These are phyloP conservation scores for Strobilomyces echinocephalus DNA, from an alignment of 768 basidiomycete genomes.

Conservation along the genomic window DNA sequence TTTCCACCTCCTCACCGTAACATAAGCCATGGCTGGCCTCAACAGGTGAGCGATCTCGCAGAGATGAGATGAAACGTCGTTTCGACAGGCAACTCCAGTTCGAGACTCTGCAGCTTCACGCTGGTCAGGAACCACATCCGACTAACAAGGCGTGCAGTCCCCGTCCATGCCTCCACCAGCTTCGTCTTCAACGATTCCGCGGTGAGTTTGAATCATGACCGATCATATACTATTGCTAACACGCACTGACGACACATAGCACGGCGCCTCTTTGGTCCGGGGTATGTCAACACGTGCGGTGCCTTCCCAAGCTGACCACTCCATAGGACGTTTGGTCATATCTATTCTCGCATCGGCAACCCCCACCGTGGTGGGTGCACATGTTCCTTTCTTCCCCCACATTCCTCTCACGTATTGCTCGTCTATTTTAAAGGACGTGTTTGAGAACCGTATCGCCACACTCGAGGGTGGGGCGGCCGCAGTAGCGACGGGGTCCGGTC, in stretches of 20 bases:
- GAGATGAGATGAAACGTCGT: background rate
- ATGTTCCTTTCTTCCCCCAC: background rate
- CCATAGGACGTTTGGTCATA: conserved; percentile 40
- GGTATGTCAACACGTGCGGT: conserved; percentile 14
- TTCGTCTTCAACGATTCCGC: conserved; percentile 55
- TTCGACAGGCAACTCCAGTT: conserved; percentile 42
- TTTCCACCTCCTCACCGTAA: background rate
- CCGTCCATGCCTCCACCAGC: conserved; percentile 55
- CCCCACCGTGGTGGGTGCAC: conserved; percentile 47
- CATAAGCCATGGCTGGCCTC: conserved; percentile 19
- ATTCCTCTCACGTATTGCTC: background rate
- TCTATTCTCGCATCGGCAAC: conserved; percentile 53
- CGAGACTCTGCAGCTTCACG: conserved; percentile 61
- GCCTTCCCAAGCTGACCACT: background rate
- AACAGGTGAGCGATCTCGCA: conserved; percentile 15
- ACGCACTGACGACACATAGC: conserved; percentile 29
- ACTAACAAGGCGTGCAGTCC: conserved; percentile 58
- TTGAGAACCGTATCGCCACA: conserved; percentile 60
- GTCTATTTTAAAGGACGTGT: conserved; percentile 49
- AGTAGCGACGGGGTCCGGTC: conserved; percentile 53
- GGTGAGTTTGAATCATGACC: conserved; percentile 34
- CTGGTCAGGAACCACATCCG: conserved; percentile 49
- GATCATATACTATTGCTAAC: background rate
- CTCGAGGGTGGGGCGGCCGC: conserved; percentile 63
- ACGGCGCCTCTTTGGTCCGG: conserved; percentile 52